A percentile compares a stretch with the other conserved stretches of the same genome.
These are phyloP conservation scores for Neotropicomus parvogracilis DNA, from an alignment of 1,284 basidiomycete genomes.

Conservation along the genomic window DNA sequence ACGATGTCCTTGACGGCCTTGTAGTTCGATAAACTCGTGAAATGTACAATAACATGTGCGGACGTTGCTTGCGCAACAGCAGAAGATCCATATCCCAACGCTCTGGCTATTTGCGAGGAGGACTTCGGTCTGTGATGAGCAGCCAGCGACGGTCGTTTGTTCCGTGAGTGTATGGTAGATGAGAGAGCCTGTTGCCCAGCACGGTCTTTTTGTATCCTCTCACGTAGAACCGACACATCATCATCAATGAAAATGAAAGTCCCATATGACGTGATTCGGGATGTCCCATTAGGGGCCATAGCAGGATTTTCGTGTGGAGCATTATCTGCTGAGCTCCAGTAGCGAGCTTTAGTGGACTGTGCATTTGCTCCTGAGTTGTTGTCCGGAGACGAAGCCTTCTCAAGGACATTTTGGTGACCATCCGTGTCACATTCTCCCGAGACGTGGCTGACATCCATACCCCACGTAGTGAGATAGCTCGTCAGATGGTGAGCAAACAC, in stretches of 20 bases:
- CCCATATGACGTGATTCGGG: conserved; percentile 27
- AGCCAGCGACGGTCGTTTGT: conserved; percentile 73
- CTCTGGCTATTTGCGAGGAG: conserved; percentile 67
- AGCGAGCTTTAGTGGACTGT: conserved; percentile 20
- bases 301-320: conserved; percentile 19
- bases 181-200: conserved; percentile 50
- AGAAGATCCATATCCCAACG: conserved; percentile 39
- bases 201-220: conserved; percentile 63
- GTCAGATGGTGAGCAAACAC: conserved; percentile 89
- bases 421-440: conserved; percentile 59
- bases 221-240: conserved; percentile 71
- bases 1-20: conserved; percentile 84
- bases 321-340: conserved; percentile 24
- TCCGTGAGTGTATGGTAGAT: conserved; percentile 40
- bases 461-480: conserved; percentile 90
- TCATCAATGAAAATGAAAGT: conserved; percentile 88
- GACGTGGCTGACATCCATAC: conserved; percentile 85
- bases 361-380: conserved; percentile 5
- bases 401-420: conserved; percentile 23
- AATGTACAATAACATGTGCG: conserved; percentile 74
- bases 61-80: conserved; percentile 31
- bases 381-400: conserved; percentile 15
- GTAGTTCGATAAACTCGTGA: conserved; percentile 86
- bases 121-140: conserved; percentile 71
- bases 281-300: conserved; percentile 20